A percentile compares a stretch with the other conserved stretches of the same genome.
These are phyloP conservation scores for Chrysanthemum seticuspe DNA, from an alignment of 129 eudicot genomes.

Conservation along the genomic window DNA sequence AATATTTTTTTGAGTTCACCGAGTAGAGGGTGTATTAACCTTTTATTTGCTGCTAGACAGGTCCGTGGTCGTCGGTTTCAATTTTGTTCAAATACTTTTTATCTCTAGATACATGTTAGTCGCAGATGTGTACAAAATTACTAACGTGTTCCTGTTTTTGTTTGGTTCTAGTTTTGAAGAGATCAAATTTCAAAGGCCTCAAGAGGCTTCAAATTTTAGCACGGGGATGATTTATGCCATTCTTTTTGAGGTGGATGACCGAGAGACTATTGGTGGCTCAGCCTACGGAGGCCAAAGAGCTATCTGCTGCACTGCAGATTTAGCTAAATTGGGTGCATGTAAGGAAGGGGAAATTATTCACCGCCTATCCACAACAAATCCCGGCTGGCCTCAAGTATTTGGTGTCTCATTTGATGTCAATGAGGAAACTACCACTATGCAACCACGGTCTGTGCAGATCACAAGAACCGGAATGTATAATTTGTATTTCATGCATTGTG, in stretches of 20 bases:
- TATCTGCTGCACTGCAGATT: slow-evolving; percentile 91
- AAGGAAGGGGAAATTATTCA: slow-evolving; percentile 79
- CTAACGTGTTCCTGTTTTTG: slow-evolving; percentile 4
- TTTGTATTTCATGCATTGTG: slow-evolving; percentile 92
- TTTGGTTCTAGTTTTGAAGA: slow-evolving; percentile 65
- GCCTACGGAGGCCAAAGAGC: slow-evolving; percentile 99
- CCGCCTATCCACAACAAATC: slow-evolving; percentile 78
- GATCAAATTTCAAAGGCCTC: slow-evolving; percentile 70
- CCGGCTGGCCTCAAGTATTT: slow-evolving; percentile 93
- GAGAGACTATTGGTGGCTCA: slow-evolving; percentile 93
- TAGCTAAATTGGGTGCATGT: slow-evolving; percentile 94
- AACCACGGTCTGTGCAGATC: slow-evolving; percentile 63
- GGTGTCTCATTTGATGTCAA: slow-evolving; percentile 60
- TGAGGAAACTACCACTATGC: slow-evolving; percentile 50
- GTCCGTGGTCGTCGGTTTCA: neutral
- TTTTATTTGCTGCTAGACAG: neutral
- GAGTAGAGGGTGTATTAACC: neutral
- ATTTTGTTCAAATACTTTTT: too few relatives aligned
- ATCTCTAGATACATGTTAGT: neutral
- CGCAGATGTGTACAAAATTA: neutral
- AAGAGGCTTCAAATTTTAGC: slow-evolving; percentile 69
- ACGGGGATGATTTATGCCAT: slow-evolving; percentile 67
- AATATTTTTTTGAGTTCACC: too few relatives aligned
- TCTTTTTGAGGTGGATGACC: slow-evolving; percentile 89
- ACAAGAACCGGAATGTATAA: slow-evolving; percentile 96